Conservation (phyloP, 140 eudicot species). For the Flaveria floridana region DNA sequence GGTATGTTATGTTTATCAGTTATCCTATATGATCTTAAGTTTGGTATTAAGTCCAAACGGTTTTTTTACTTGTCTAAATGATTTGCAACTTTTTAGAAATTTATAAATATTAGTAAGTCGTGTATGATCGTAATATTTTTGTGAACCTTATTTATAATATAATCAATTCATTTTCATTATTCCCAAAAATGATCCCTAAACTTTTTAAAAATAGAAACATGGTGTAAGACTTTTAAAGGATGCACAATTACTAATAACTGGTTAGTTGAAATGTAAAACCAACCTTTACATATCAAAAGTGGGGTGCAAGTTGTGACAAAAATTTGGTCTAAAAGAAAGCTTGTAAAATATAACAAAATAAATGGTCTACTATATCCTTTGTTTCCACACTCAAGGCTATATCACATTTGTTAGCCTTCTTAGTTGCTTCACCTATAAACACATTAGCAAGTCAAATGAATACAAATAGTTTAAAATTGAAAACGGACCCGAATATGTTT, state of each 20-base stretch:
- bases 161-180: not conserved
- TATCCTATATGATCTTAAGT: not conserved
- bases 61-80: not conserved
- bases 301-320: not conserved
- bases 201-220: not conserved
- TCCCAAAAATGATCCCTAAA: not conserved
- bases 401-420: too few species aligned
- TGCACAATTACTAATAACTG: not conserved
- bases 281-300: not conserved
- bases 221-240: not conserved
- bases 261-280: not conserved
- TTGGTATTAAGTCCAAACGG: not conserved
- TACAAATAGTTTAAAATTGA: not conserved
- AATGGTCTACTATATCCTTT: not conserved
- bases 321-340: not conserved
- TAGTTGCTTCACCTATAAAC: not conserved
- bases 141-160: not conserved
- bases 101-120: not conserved
- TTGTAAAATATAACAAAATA: not conserved
- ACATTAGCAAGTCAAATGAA: not conserved
- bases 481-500: not conserved
- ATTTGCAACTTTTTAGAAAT: not conserved
- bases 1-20: slow-evolving; percentile 22
- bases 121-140: not conserved
- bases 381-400: not conserved